Conservation (phyloP, 2,329 filamentous ascomycete genomes). For the Stachybotrys echinatus region DNA sequence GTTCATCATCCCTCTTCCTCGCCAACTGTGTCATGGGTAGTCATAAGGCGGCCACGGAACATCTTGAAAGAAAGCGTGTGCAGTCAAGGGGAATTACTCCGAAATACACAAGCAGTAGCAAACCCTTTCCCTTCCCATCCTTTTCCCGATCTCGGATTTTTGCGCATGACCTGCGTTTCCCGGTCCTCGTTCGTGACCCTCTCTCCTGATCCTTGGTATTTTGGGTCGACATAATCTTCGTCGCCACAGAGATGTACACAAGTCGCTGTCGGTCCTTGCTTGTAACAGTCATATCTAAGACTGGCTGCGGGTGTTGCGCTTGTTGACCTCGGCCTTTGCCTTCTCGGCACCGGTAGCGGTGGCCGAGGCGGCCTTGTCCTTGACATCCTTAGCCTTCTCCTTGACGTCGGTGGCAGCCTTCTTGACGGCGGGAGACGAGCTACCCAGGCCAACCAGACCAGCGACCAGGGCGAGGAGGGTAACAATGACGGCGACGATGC, state of each 20-base stretch:
- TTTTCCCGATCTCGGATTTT: neutral
- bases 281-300: slow-evolving; percentile 28
- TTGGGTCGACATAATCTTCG: neutral
- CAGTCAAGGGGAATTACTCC: neutral
- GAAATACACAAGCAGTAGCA: neutral
- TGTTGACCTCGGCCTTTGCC: slow-evolving; percentile 67
- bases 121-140: neutral
- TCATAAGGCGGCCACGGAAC: neutral
- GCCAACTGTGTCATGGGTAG: neutral
- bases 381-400: slow-evolving; percentile 70
- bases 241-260: neutral
- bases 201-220: neutral
- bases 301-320: slow-evolving; percentile 54
- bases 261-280: neutral
- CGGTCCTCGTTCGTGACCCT: neutral
- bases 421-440: slow-evolving; percentile 67
- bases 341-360: slow-evolving; percentile 61
- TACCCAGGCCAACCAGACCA: slow-evolving; percentile 58
- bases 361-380: slow-evolving; percentile 57
- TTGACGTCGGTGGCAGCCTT: slow-evolving; percentile 59
- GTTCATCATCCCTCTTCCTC: neutral
- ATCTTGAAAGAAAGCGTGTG: neutral
- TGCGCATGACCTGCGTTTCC: neutral
- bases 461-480: slow-evolving; percentile 67
- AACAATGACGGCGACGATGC: slow-evolving; percentile 64